These are phyloP conservation scores for Priceomyces castillae DNA, from an alignment of 805 yeast genomes.

Conservation along the genomic window DNA sequence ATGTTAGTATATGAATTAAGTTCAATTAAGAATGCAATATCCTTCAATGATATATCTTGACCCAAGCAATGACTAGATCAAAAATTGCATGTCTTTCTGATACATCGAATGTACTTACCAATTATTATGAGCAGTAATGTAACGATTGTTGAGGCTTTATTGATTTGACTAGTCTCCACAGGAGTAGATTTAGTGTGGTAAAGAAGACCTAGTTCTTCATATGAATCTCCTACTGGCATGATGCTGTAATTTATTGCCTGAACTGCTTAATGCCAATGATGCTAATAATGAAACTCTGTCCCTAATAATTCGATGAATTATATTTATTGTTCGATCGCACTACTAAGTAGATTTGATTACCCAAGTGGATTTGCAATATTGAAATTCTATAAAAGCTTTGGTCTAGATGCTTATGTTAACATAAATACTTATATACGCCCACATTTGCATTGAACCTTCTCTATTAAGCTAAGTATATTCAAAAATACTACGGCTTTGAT, in stretches of 20 bases:
- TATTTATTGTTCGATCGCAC: slow-evolving; percentile 2
- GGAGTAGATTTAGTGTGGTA: slow-evolving; percentile 22
- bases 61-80: too few species aligned
- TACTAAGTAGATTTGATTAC: background rate
- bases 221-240: slow-evolving; percentile 23
- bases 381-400: too few species aligned
- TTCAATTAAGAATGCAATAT: background rate
- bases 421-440: too few species aligned
- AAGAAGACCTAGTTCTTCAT: slow-evolving; percentile 23
- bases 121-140: slow-evolving; percentile 23
- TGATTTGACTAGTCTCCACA: slow-evolving; percentile 19
- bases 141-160: slow-evolving; percentile 15
- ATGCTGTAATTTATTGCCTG: background rate
- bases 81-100: too few species aligned
- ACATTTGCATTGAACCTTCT: too few species aligned
- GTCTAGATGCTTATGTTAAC: too few species aligned
- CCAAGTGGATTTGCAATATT: too few species aligned
- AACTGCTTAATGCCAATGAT: background rate
- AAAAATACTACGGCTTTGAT: too few species aligned
- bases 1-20: slow-evolving; percentile 14
- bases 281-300: background rate
- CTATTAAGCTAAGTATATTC: too few species aligned
- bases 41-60: too few species aligned
- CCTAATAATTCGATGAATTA: background rate
- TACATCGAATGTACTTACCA: slow-evolving; percentile 17